A percentile compares a stretch with the other conserved stretches of the same genome.
Conservation (phyloP, 495 filamentous ascomycete species). For the Penicillium chermesinum region DNA sequence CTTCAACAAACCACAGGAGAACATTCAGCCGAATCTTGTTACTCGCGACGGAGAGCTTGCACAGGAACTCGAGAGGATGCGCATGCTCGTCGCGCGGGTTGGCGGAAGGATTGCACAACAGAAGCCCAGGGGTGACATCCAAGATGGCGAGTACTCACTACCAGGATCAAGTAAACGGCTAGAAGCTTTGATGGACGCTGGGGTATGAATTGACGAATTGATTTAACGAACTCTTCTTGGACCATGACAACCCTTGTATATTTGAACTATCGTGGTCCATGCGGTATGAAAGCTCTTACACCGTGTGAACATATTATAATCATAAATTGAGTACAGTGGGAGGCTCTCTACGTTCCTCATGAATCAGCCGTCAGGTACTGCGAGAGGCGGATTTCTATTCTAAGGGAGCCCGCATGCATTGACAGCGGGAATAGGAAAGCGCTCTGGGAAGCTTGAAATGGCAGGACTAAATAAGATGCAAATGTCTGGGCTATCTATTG, state of each 20-base stretch:
- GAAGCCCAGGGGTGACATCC: constrained; percentile 15
- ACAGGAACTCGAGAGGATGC: constrained; percentile 69
- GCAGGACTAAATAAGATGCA: too few species aligned
- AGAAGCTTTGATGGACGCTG: constrained; percentile 29
- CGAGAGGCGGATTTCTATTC: background rate
- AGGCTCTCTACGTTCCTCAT: too few species aligned
- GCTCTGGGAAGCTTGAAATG: background rate
- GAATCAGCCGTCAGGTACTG: too few species aligned
- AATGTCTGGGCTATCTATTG: too few species aligned
- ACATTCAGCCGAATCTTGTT: constrained; percentile 73
- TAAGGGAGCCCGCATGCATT: background rate
- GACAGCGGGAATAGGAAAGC: background rate
- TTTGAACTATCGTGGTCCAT: constrained; percentile 10
- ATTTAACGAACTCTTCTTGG: constrained; percentile 1
- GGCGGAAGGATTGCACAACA: constrained; percentile 51
- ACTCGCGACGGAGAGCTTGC: constrained; percentile 68
- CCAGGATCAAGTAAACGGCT: constrained; percentile 32
- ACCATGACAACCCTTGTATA: background rate
- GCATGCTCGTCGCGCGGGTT: constrained; percentile 67
- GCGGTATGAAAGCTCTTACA: constrained; percentile 3
- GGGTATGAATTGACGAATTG: constrained; percentile 27
- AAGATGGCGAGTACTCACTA: constrained; percentile 18
- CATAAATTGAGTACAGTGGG: too few species aligned
- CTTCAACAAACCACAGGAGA: constrained; percentile 49
- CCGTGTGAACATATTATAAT: too few species aligned